Conservation (phyloP, 1,139 yeast species). For the Wickerhamiella infanticola region DNA sequence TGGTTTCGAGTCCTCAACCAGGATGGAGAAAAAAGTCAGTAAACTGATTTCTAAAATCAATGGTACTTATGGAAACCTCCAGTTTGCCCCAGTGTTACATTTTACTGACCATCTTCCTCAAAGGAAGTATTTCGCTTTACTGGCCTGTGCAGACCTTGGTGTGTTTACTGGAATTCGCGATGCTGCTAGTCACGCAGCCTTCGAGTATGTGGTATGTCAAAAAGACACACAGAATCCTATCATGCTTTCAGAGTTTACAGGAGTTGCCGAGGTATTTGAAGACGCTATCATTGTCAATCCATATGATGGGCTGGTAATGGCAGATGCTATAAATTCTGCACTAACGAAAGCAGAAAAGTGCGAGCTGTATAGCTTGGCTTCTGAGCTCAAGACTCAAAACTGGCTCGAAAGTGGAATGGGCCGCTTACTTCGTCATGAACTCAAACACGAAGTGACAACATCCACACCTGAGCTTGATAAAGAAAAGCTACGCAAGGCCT, state of each 20-base stretch:
- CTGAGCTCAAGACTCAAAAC: constrained; percentile 55
- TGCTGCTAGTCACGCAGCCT: constrained; percentile 90
- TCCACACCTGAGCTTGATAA: constrained; percentile 78
- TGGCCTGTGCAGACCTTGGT: constrained; percentile 82
- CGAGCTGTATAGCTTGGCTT: constrained; percentile 47
- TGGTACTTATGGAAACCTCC: constrained; percentile 64
- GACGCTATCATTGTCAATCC: constrained; percentile 87
- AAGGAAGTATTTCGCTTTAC: constrained; percentile 76
- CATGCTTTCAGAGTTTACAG: constrained; percentile 82
- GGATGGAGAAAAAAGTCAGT: constrained; percentile 46
- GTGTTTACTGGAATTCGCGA: constrained; percentile 83
- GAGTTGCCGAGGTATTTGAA: constrained; percentile 64
- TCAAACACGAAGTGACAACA: constrained; percentile 30
- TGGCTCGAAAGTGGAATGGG: constrained; percentile 61
- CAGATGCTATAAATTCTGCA: constrained; percentile 63
- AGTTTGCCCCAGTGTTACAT: constrained; percentile 63
- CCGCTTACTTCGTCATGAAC: constrained; percentile 37
- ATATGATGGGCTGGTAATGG: constrained; percentile 91
- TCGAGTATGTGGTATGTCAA: constrained; percentile 85
- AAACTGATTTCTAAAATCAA: constrained; percentile 58
- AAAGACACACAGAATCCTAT: constrained; percentile 57
- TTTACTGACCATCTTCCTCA: constrained; percentile 80
- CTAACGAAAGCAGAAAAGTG: constrained; percentile 31
- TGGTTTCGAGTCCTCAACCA: constrained; percentile 39
- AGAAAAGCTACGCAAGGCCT: constrained; percentile 37